Percentiles rank a stretch among this genome's conserved stretches.
phyloP scores from a whole-genome alignment of 495 filamentous ascomycete species.

The Lophiostoma macrostomum region DNA sequence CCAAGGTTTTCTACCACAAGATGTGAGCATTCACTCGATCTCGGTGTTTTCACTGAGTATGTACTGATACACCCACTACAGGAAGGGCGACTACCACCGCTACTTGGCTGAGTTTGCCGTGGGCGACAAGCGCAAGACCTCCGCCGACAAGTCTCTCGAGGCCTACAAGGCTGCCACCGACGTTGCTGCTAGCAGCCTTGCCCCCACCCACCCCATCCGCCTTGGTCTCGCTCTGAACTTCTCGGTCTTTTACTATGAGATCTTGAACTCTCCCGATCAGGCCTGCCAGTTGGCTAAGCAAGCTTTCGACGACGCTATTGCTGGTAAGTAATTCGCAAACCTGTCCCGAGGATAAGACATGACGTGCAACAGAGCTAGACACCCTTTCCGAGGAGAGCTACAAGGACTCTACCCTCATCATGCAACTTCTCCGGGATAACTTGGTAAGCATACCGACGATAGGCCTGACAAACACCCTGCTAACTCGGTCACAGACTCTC shows the following conservation, averaged over 20 bases:
- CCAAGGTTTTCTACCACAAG: slow-evolving; percentile 99
- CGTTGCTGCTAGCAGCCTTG: slow-evolving; percentile 94
- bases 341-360: no score
- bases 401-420: slow-evolving; percentile 99
- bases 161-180: slow-evolving; percentile 99
- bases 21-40: slow-evolving; percentile 60
- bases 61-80: slow-evolving; percentile 39
- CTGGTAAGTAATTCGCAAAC: slow-evolving; percentile 51
- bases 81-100: slow-evolving; percentile 99
- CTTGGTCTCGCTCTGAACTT: slow-evolving; percentile 98
- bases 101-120: slow-evolving; percentile 99
- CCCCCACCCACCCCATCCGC: slow-evolving; percentile 97
- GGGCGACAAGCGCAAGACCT: slow-evolving; percentile 97
- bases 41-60: not conserved
- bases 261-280: slow-evolving; percentile 97
- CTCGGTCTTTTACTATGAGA: slow-evolving; percentile 99
- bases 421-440: slow-evolving; percentile 99
- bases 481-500: slow-evolving; percentile 66
- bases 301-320: slow-evolving; percentile 98
- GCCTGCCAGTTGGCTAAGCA: slow-evolving; percentile 99
- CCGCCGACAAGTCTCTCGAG: slow-evolving; percentile 94
- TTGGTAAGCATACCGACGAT: slow-evolving; percentile 59
- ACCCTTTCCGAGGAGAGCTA: slow-evolving; percentile 99
- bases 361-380: slow-evolving; percentile 95
- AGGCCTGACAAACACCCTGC: not conserved